phyloP scores from a whole-genome alignment of 1,284 basidiomycete genomes.

The Bjerkandera adusta region DNA sequence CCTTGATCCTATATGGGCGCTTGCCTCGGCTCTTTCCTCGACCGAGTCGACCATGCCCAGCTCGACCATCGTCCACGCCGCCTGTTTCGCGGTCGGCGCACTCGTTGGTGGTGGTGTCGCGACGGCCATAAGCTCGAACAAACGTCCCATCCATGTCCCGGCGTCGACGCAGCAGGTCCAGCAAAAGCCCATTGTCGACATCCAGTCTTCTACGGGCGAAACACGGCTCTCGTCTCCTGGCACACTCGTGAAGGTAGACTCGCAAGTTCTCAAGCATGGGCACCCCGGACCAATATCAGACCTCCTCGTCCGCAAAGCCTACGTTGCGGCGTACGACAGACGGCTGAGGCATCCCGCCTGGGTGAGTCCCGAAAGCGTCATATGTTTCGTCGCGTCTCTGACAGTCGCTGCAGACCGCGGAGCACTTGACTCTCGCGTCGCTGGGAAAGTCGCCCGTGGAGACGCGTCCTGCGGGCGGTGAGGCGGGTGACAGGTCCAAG shows the following conservation, averaged over 20 bases:
- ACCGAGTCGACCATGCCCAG: conserved; percentile 41
- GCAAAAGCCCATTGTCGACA: conserved; percentile 23
- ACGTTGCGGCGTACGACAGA: conserved; percentile 90
- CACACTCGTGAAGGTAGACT: conserved; percentile 20
- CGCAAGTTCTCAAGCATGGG: conserved; percentile 64
- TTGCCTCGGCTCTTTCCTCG: no score
- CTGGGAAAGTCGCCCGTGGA: conserved; percentile 50
- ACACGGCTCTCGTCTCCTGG: conserved; percentile 25
- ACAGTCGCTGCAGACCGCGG: conserved; percentile 95
- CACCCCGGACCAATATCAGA: conserved; percentile 85
- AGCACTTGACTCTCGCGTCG: conserved; percentile 83
- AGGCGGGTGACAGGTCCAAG: conserved; percentile 67
- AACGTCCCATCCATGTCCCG: conserved; percentile 1
- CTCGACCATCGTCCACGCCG: conserved; percentile 52
- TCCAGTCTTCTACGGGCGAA: conserved; percentile 20
- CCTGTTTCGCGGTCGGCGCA: conserved; percentile 73
- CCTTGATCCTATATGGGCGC: no score
- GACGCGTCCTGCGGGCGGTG: conserved; percentile 31
- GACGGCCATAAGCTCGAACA: conserved; percentile 33
- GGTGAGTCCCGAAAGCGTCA: conserved; percentile 45
- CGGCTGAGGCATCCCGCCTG: conserved; percentile 90
- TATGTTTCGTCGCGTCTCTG: background rate
- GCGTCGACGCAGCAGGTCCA: conserved; percentile 6
- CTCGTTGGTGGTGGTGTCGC: conserved; percentile 67
- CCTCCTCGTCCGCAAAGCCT: conserved; percentile 76